Conservation (phyloP, 2,329 filamentous ascomycete genomes). For the Pestalotiopsis sp. region DNA sequence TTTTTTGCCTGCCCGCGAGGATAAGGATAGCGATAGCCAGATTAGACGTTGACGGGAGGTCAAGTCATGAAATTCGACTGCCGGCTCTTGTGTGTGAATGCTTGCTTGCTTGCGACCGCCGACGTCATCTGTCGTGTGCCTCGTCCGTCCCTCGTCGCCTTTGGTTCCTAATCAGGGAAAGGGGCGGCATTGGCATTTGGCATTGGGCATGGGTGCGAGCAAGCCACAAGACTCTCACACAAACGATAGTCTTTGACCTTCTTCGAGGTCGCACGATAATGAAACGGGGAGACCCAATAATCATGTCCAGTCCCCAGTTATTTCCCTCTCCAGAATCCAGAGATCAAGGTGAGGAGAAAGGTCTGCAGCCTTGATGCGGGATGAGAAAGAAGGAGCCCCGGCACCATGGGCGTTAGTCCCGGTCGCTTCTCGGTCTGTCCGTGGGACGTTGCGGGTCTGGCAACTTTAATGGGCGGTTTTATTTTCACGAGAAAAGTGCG, state of each 20-base stretch:
- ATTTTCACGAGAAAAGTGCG: not conserved
- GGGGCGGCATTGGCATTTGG: no score
- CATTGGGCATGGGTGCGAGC: no score
- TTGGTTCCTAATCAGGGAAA: no score
- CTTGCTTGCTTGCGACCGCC: no score
- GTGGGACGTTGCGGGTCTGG: slow-evolving; percentile 11
- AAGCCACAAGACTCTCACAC: not conserved
- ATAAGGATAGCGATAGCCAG: no score
- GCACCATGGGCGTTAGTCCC: slow-evolving; percentile 8
- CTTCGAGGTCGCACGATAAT: slow-evolving; percentile 10
- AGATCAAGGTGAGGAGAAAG: not conserved
- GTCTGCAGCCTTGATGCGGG: not conserved
- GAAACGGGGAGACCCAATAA: not conserved
- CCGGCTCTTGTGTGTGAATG: no score
- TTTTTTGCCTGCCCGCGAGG: not conserved
- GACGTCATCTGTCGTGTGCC: no score
- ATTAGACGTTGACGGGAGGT: no score
- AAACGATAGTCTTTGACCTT: not conserved
- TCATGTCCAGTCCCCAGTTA: not conserved
- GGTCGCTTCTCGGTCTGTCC: slow-evolving; percentile 16
- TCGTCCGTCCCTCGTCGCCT: no score
- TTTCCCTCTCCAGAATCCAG: not conserved
- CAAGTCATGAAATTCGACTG: no score
- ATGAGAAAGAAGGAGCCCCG: not conserved
- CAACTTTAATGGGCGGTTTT: not conserved